phyloP scores from a whole-genome alignment of 75 land plant genomes.

The Cunninghamia lanceolata region DNA sequence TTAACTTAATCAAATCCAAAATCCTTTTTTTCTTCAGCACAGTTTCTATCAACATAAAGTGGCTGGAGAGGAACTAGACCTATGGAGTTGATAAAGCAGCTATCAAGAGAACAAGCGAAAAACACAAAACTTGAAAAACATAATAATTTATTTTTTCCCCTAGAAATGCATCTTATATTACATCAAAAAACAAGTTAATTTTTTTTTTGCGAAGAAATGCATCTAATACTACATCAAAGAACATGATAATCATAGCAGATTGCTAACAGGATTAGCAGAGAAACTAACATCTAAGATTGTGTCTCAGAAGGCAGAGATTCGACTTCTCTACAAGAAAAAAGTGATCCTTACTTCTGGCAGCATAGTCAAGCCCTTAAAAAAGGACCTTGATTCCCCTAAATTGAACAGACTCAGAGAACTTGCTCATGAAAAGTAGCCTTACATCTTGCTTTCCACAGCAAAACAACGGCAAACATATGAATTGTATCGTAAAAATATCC shows the following conservation, averaged over 20 bases:
- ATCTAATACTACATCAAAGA: not conserved
- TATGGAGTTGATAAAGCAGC: not conserved
- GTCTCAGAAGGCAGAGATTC: not conserved
- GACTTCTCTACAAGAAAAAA: not conserved
- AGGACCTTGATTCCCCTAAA: not conserved
- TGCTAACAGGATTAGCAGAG: not conserved
- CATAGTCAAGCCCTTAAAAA: not conserved
- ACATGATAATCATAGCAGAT: not conserved
- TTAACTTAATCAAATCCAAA: not conserved
- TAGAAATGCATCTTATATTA: too few relatives aligned
- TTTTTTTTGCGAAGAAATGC: not conserved
- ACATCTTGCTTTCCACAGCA: not conserved
- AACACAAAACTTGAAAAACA: not conserved
- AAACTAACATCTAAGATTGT: not conserved
- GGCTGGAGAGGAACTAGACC: not conserved
- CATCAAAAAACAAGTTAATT: not conserved
- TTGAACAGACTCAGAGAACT: not conserved
- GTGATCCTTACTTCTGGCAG: not conserved
- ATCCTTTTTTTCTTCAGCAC: not conserved
- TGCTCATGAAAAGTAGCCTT: not conserved
- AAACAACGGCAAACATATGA: not conserved
- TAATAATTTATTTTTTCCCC: too few relatives aligned
- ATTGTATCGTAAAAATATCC: not conserved
- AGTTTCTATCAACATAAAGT: not conserved
- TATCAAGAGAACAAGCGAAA: not conserved